These are phyloP conservation scores for Leersia perrieri DNA, from an alignment of 176 grass and related monocot species.

Conservation along the genomic window DNA sequence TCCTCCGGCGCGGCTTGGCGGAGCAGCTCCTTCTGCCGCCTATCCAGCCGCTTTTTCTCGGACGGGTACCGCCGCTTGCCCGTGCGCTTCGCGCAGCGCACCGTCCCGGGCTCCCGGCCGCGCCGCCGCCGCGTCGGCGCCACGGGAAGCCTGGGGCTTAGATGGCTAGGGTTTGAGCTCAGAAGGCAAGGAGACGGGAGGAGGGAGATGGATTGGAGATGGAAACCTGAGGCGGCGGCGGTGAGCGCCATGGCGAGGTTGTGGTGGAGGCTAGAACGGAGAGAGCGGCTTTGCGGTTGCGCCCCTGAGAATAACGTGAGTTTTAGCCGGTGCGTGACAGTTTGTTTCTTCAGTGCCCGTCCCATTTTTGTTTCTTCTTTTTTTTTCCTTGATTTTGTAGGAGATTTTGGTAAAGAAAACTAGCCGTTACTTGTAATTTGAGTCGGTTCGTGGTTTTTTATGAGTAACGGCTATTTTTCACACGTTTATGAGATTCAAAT, in stretches of 20 bases:
- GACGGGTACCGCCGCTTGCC: conserved; percentile 92
- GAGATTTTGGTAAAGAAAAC: too few relatives aligned
- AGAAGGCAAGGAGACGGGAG: neutral
- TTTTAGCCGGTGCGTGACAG: neutral
- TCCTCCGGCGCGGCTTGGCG: conserved; percentile 37
- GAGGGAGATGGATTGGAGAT: conserved; percentile 6
- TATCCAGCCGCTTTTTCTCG: conserved; percentile 81
- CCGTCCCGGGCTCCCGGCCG: neutral
- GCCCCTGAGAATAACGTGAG: conserved; percentile 45
- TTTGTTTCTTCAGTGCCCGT: neutral
- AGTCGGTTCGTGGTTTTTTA: neutral
- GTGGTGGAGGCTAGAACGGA: neutral
- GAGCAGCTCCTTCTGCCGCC: conserved; percentile 47
- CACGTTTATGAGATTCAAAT: neutral
- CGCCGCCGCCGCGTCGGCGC: conserved; percentile 21
- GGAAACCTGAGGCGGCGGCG: conserved; percentile 29
- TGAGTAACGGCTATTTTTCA: neutral
- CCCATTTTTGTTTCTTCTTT: too few relatives aligned
- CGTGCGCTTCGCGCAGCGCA: conserved; percentile 73
- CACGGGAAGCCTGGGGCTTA: conserved; percentile 12
- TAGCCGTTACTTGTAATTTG: too few relatives aligned
- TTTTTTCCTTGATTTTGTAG: too few relatives aligned
- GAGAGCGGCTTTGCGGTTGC: neutral
- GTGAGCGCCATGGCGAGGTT: conserved; percentile 39
- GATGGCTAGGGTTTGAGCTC: neutral